phyloP scores from a whole-genome alignment of 1,284 basidiomycete species.

The Meripilus lineatus region DNA sequence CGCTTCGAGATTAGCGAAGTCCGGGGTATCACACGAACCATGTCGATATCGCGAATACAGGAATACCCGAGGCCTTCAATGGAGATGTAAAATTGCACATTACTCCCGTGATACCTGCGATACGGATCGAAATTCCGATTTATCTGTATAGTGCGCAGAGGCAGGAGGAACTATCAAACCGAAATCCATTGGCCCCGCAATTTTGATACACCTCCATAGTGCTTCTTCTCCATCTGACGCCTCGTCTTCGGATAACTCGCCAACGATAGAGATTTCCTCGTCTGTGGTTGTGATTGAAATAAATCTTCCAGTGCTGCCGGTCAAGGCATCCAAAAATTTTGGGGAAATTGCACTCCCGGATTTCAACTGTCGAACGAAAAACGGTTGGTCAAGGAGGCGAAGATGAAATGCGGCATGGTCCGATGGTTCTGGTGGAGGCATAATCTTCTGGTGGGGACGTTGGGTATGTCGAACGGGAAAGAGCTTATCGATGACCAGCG shows the following conservation, averaged over 20 bases:
- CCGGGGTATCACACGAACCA: slow-evolving; percentile 54
- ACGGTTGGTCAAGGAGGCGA: slow-evolving; percentile 46
- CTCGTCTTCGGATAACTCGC: slow-evolving; percentile 30
- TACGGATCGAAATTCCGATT: neutral
- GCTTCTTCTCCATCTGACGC: slow-evolving; percentile 27
- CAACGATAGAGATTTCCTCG: slow-evolving; percentile 60
- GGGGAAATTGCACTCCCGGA: slow-evolving; percentile 23
- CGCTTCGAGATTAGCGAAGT: neutral
- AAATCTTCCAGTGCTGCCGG: slow-evolving; percentile 24
- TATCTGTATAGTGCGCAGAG: neutral
- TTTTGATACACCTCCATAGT: slow-evolving; percentile 56
- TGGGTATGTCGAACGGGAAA: no score
- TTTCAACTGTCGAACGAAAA: slow-evolving; percentile 53
- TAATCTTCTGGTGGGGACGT: slow-evolving; percentile 23
- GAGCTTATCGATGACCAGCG: no score
- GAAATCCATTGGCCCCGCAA: slow-evolving; percentile 64
- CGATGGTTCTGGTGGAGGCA: slow-evolving; percentile 44
- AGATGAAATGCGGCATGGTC: slow-evolving; percentile 40
- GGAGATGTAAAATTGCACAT: slow-evolving; percentile 51
- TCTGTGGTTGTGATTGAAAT: slow-evolving; percentile 54
- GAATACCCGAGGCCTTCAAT: slow-evolving; percentile 49
- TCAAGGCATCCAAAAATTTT: slow-evolving; percentile 11
- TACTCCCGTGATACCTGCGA: slow-evolving; percentile 52
- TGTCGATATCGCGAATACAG: slow-evolving; percentile 66
- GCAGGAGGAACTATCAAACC: slow-evolving; percentile 31